A percentile compares a stretch with the other conserved stretches of the same genome.
Conservation (phyloP, 2,329 filamentous ascomycete genomes). For the Furcasterigmium sp. region DNA sequence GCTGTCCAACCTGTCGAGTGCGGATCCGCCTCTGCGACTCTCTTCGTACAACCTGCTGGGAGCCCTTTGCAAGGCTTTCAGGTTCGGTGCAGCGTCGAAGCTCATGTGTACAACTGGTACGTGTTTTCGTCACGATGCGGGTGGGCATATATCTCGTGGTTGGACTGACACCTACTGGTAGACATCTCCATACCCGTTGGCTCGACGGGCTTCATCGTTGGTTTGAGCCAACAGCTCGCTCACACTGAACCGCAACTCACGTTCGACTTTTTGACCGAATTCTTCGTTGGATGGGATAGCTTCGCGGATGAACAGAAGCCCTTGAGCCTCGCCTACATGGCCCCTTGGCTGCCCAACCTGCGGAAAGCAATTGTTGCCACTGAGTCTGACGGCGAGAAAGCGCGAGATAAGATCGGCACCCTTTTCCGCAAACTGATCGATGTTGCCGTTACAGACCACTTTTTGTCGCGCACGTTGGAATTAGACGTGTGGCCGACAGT, state of each 20-base stretch:
- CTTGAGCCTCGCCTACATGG: slow-evolving; percentile 63
- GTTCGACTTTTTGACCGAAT: slow-evolving; percentile 66
- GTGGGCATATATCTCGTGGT: background rate
- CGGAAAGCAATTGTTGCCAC: slow-evolving; percentile 53
- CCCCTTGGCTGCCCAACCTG: slow-evolving; percentile 61
- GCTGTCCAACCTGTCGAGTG: slow-evolving; percentile 60
- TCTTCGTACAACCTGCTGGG: slow-evolving; percentile 65
- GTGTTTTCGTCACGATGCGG: slow-evolving; percentile 7
- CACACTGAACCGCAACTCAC: slow-evolving; percentile 61
- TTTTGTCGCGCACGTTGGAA: slow-evolving; percentile 55
- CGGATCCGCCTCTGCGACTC: slow-evolving; percentile 53
- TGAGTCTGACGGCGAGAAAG: slow-evolving; percentile 60
- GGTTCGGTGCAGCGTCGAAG: slow-evolving; percentile 56
- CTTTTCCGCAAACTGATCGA: slow-evolving; percentile 65
- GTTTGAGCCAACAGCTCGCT: slow-evolving; percentile 60
- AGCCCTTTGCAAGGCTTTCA: slow-evolving; percentile 62
- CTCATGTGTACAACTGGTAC: slow-evolving; percentile 58
- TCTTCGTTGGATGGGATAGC: slow-evolving; percentile 68
- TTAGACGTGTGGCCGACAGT: slow-evolving; percentile 62
- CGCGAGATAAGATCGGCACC: slow-evolving; percentile 56
- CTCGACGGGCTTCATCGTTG: slow-evolving; percentile 58
- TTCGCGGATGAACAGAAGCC: slow-evolving; percentile 63
- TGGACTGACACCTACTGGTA: slow-evolving; percentile 24
- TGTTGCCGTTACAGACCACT: slow-evolving; percentile 55
- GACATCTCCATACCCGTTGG: slow-evolving; percentile 60